Evolutionary conservation across 768 basidiomycete genomes (phyloP).

Genomic region (Mycena polygramma): DNA sequence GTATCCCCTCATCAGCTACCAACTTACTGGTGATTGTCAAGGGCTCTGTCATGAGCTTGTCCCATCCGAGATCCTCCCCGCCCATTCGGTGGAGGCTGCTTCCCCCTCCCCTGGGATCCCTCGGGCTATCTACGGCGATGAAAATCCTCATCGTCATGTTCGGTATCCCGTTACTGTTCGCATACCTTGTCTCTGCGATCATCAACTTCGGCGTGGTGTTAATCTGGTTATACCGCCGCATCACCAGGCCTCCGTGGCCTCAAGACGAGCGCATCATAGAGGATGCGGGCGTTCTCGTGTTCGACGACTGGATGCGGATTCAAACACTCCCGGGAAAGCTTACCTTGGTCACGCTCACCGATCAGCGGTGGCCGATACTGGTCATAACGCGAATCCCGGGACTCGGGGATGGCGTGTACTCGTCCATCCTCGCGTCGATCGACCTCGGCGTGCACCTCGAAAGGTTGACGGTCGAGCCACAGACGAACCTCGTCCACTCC

Average conservation of each 20-base stretch:
- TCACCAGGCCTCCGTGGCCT: slow-evolving; percentile 22
- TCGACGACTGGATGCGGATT: slow-evolving; percentile 35
- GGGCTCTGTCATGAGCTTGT: slow-evolving; percentile 1
- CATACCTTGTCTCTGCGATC: slow-evolving; percentile 32
- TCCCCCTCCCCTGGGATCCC: slow-evolving; percentile 20
- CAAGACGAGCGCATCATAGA: slow-evolving; percentile 26
- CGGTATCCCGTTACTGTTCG: slow-evolving; percentile 35
- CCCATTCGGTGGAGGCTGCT: slow-evolving; percentile 32
- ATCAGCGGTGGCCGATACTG: slow-evolving; percentile 3
- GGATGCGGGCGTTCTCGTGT: slow-evolving; percentile 23
- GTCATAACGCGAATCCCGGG: slow-evolving; percentile 1
- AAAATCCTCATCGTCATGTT: slow-evolving; percentile 27
- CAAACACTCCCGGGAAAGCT: slow-evolving; percentile 21
- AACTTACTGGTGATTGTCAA: slow-evolving; percentile 19
- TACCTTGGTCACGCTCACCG: slow-evolving; percentile 28
- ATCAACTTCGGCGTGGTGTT: slow-evolving; percentile 20
- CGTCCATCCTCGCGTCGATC: slow-evolving; percentile 22
- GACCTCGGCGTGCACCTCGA: slow-evolving; percentile 21
- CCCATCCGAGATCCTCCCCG: slow-evolving; percentile 21
- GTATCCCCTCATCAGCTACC: slow-evolving; percentile 12
- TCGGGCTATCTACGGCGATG: not conserved
- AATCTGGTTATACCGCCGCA: slow-evolving; percentile 16
- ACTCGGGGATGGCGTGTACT: slow-evolving; percentile 13
- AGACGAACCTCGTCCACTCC: slow-evolving; percentile 1
- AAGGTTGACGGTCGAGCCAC: not conserved